Evolutionary conservation across 495 filamentous ascomycete species (phyloP), one percentile per base, ranked within the genome.

Genomic region (Xylaria castorea): DNA sequence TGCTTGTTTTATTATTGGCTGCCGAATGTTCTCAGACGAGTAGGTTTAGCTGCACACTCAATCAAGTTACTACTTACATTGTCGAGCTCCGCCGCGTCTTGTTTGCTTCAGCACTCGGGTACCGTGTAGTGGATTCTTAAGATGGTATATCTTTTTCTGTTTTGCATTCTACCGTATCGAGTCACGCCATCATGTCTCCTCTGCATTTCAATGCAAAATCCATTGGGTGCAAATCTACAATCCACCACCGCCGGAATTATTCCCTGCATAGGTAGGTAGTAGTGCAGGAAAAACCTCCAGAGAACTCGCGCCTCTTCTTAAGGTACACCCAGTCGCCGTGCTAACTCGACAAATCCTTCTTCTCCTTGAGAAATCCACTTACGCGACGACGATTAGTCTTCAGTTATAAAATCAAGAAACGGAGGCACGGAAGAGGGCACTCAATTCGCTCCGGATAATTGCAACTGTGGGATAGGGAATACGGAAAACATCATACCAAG

Each of bases 281-380:
- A 34, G 22, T 51, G 48, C 5, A 57, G 50, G 18, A 48, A 44
- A 40, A 42, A 1, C n/a, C 36, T 36, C 40, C 8, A n/a, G 22
- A 32, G 5, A 8, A 14, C 36, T 11, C 14, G 20, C 6, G 27
- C 42, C n/a, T 20, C 27, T 77, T 55, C 66, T 73, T 74, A 70
- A 55, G 76, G 36, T 53, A 80, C 67, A 64, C 85, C 83, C 80
- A 87, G 79, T 74, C 81, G 81, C 75, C 80, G 81, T 16, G 87
- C 89, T 14, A 90, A 79, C 73, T 86, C 85, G 48, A 86, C 58
- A 71, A 91, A 87, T 6, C 89, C 89, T 11, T 79, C 85, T 66
- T 90, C 82, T 0, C 74, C 80, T 50, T 80, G 75, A 11, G 63
- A 71, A 55, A 92, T 79, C 91, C 90, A 92, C 64, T 91, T 58